A percentile compares a stretch with the other conserved stretches of the same genome.
These are phyloP conservation scores for Rhizopogon vinicolor DNA, from an alignment of 768 basidiomycete genomes.

Conservation along the genomic window DNA sequence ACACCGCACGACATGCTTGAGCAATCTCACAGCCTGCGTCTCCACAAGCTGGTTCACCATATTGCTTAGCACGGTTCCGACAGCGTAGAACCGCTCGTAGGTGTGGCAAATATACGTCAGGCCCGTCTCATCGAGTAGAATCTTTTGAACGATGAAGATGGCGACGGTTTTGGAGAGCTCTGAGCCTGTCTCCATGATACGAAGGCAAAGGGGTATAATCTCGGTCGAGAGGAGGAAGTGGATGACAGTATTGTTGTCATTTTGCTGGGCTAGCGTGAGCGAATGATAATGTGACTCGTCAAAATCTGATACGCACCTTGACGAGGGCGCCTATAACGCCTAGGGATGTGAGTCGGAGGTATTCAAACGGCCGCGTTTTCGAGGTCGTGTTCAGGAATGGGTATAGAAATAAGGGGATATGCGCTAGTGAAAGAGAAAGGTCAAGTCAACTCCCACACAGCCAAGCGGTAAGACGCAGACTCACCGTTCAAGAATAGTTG, in stretches of 20 bases:
- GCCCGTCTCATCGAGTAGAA: constrained; percentile 94
- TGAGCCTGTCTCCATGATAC: constrained; percentile 99
- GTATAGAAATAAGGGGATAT: constrained; percentile 93
- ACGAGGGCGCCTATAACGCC: constrained; percentile 99
- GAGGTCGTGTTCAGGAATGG: constrained; percentile 98
- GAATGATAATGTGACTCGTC: neutral
- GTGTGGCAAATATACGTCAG: constrained; percentile 99
- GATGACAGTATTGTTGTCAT: constrained; percentile 98
- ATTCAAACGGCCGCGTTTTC: constrained; percentile 99
- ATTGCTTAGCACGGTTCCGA: constrained; percentile 95
- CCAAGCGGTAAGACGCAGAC: constrained; percentile 11
- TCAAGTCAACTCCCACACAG: neutral
- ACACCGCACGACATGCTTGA: constrained; percentile 98
- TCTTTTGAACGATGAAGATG: constrained; percentile 99
- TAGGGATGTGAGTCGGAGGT: constrained; percentile 97
- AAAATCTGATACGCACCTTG: constrained; percentile 54
- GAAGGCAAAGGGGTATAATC: constrained; percentile 97
- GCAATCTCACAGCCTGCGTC: constrained; percentile 90
- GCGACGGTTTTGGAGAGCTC: constrained; percentile 98
- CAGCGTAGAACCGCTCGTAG: constrained; percentile 99
- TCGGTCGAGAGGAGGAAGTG: constrained; percentile 98
- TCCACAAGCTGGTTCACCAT: constrained; percentile 99
- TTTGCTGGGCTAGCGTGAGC: constrained; percentile 62
- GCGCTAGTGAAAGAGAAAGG: constrained; percentile 48
- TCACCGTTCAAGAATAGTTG: constrained; percentile 91